Conservation (phyloP, 2,329 filamentous ascomycete species). For the Dactylellina parvicollis region DNA sequence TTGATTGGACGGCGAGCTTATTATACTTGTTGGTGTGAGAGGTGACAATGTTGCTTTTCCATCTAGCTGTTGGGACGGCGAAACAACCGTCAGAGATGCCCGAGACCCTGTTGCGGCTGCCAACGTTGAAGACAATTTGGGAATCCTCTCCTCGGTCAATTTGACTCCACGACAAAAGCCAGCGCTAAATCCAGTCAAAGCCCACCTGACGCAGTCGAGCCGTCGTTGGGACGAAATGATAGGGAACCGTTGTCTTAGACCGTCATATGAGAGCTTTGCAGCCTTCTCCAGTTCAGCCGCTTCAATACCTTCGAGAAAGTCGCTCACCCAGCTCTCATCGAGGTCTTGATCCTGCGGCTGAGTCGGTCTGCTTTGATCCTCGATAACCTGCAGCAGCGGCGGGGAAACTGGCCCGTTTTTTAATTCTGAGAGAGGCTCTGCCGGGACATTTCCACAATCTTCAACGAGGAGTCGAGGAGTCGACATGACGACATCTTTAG, state of each 20-base stretch:
- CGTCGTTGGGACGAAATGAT: constrained; percentile 20
- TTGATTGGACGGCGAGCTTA: constrained; percentile 28
- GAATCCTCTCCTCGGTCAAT: background rate
- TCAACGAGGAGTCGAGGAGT: constrained; percentile 33
- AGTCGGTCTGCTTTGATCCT: background rate
- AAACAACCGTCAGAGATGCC: constrained; percentile 19
- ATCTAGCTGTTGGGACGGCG: constrained; percentile 27
- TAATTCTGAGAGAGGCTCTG: constrained; percentile 30
- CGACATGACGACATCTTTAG: constrained; percentile 34
- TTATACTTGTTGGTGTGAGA: constrained; percentile 28
- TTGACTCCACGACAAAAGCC: constrained; percentile 32
- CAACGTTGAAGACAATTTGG: constrained; percentile 2
- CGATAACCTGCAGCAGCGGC: background rate
- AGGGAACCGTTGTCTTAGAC: constrained; percentile 24
- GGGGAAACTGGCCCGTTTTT: background rate
- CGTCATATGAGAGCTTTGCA: constrained; percentile 27
- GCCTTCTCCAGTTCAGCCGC: constrained; percentile 23
- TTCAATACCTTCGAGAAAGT: constrained; percentile 34
- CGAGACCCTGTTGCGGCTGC: background rate
- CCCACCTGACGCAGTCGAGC: constrained; percentile 33
- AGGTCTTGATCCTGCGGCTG: constrained; percentile 10
- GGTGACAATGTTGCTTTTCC: constrained; percentile 13
- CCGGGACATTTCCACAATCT: constrained; percentile 23
- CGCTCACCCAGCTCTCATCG: constrained; percentile 24
- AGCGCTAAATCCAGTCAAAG: constrained; percentile 24